These are phyloP conservation scores for Candida corydali DNA, from an alignment of 805 yeast species.

Conservation along the genomic window DNA sequence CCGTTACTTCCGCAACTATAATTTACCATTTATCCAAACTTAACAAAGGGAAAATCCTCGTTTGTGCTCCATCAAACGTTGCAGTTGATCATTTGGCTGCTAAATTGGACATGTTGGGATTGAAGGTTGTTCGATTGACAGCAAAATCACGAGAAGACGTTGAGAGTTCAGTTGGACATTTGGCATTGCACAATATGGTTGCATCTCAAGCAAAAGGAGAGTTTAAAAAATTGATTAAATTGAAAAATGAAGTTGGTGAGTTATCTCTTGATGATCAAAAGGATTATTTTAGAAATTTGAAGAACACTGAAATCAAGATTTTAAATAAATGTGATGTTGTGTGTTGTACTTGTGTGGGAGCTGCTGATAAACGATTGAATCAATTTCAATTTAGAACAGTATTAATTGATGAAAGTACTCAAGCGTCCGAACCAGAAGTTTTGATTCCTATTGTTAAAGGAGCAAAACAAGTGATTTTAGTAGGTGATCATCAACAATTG, in stretches of 20 bases:
- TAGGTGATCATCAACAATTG: constrained; percentile 94
- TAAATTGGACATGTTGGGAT: constrained; percentile 64
- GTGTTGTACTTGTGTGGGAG: constrained; percentile 90
- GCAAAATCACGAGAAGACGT: constrained; percentile 81
- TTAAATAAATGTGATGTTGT: constrained; percentile 67
- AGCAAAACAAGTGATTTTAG: constrained; percentile 82
- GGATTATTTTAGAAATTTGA: constrained; percentile 32
- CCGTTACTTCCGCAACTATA: constrained; percentile 88
- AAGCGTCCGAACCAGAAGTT: constrained; percentile 90
- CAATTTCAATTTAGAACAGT: constrained; percentile 66
- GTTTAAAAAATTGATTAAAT: constrained; percentile 52
- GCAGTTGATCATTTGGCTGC: constrained; percentile 89
- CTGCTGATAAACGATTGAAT: constrained; percentile 68
- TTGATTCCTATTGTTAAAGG: constrained; percentile 87
- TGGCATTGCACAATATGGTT: constrained; percentile 56
- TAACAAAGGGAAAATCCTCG: constrained; percentile 64
- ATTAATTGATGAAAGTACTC: constrained; percentile 88
- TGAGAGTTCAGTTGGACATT: constrained; percentile 55
- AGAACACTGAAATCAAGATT: constrained; percentile 45
- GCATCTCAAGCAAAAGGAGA: constrained; percentile 46
- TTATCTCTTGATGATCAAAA: constrained; percentile 52
- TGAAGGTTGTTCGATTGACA: constrained; percentile 71
- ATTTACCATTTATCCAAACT: constrained; percentile 68
- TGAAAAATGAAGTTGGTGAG: constrained; percentile 68
- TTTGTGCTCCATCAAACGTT: constrained; percentile 93